Percentiles rank a stretch among this genome's conserved stretches.
These are phyloP conservation scores for Begonia loranthoides DNA, from an alignment of 306 rosid species.

Conservation along the genomic window DNA sequence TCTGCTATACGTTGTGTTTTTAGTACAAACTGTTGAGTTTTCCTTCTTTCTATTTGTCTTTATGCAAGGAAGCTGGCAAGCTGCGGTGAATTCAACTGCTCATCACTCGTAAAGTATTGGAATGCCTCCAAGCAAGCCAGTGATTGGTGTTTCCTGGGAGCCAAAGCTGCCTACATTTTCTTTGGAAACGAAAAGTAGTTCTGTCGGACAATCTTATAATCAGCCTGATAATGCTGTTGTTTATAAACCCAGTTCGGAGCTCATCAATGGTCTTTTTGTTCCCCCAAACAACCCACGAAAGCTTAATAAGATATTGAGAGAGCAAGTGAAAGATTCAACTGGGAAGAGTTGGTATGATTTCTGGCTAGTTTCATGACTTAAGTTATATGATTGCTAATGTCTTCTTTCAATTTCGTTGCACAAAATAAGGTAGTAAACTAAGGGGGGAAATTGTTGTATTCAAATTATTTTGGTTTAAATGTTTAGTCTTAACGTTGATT, in stretches of 20 bases:
- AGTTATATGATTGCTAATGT: too few relatives aligned
- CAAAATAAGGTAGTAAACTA: too few relatives aligned
- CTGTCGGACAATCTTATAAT: slow-evolving; percentile 16
- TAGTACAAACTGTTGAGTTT: too few relatives aligned
- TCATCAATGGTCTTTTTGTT: slow-evolving; percentile 71
- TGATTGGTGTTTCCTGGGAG: slow-evolving; percentile 66
- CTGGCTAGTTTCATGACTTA: too few relatives aligned
- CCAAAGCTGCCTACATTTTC: slow-evolving; percentile 44
- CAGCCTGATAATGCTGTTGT: slow-evolving; percentile 22
- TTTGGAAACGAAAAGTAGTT: slow-evolving; percentile 10
- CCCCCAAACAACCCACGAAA: slow-evolving; percentile 58
- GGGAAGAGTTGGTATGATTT: slow-evolving; percentile 51
- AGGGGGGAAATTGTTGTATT: too few relatives aligned
- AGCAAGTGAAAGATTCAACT: slow-evolving; percentile 59
- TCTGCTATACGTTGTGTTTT: too few relatives aligned
- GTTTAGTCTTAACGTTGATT: too few relatives aligned
- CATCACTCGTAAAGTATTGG: background rate
- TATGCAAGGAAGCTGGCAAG: too few relatives aligned
- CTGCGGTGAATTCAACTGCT: too few relatives aligned
- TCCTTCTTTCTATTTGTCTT: too few relatives aligned
- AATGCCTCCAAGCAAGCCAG: slow-evolving; percentile 36
- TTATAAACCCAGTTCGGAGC: slow-evolving; percentile 54
- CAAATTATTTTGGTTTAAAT: too few relatives aligned
- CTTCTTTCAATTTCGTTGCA: too few relatives aligned
- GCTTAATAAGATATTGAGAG: slow-evolving; percentile 38